Percentiles rank a stretch among this genome's conserved stretches.
Conservation (phyloP, 768 basidiomycete genomes). For the Boletellus ananas region DNA sequence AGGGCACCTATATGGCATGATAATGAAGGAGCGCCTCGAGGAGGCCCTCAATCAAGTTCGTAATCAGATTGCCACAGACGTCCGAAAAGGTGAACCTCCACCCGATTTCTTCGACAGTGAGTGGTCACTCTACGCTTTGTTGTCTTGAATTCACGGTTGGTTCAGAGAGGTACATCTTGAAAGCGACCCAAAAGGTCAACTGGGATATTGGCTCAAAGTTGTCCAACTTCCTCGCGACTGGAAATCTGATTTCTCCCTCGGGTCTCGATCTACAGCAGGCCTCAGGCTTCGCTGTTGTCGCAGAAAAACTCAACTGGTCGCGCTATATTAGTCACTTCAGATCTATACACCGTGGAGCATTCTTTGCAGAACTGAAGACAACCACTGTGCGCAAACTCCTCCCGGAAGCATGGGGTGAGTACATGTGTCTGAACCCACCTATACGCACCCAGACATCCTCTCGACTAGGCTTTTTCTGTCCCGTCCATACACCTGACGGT, state of each 20-base stretch:
- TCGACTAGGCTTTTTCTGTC: constrained; percentile 84
- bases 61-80: constrained; percentile 64
- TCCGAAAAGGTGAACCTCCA: constrained; percentile 66
- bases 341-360: constrained; percentile 97
- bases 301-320: constrained; percentile 98
- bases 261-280: constrained; percentile 97
- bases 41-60: constrained; percentile 78
- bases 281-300: constrained; percentile 97
- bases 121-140: constrained; percentile 26
- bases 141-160: constrained; percentile 3
- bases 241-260: constrained; percentile 90
- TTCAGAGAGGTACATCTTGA: constrained; percentile 76
- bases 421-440: background rate
- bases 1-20: constrained; percentile 90
- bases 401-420: constrained; percentile 95
- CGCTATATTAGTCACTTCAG: constrained; percentile 98
- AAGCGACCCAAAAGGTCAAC: constrained; percentile 71
- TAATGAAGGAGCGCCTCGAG: constrained; percentile 95
- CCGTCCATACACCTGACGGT: constrained; percentile 98
- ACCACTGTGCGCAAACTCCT: constrained; percentile 94
- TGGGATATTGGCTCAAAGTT: constrained; percentile 90
- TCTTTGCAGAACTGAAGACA: constrained; percentile 98
- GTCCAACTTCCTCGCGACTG: constrained; percentile 94
- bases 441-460: constrained; percentile 7
- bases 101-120: constrained; percentile 87